Conservation (phyloP, 352 stramenopile species). For the Pythium brassicae region DNA sequence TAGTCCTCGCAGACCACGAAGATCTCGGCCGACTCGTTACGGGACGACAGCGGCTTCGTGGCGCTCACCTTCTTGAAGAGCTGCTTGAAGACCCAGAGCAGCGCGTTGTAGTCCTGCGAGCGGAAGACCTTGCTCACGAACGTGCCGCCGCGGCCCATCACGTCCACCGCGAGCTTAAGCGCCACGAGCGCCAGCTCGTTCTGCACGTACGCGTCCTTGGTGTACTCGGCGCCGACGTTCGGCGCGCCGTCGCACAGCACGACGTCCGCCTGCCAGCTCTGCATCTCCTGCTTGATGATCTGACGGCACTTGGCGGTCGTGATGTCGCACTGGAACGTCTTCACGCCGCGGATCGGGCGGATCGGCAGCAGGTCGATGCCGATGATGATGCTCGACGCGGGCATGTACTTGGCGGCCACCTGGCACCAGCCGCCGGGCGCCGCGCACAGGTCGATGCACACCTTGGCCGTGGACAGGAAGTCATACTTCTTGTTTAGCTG, state of each 20-base stretch:
- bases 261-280: slow-evolving; percentile 93
- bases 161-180: slow-evolving; percentile 96
- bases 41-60: slow-evolving; percentile 97
- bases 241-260: slow-evolving; percentile 99
- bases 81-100: slow-evolving; percentile 99
- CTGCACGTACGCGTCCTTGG: slow-evolving; percentile 99
- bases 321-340: slow-evolving; percentile 97
- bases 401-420: slow-evolving; percentile 89
- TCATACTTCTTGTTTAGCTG: slow-evolving; percentile 99
- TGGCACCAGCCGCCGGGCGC: slow-evolving; percentile 98
- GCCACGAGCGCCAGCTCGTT: slow-evolving; percentile 97
- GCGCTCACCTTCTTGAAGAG: slow-evolving; percentile 97
- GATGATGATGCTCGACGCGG: slow-evolving; percentile 94
- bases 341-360: slow-evolving; percentile 94
- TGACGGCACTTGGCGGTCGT: slow-evolving; percentile 88
- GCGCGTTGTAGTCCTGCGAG: slow-evolving; percentile 97
- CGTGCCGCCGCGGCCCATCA: slow-evolving; percentile 91
- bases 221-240: slow-evolving; percentile 98
- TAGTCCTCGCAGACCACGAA: slow-evolving; percentile 98
- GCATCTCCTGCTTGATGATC: slow-evolving; percentile 92
- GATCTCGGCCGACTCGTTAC: slow-evolving; percentile 99
- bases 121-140: slow-evolving; percentile 98
- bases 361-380: slow-evolving; percentile 99
- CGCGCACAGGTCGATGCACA: slow-evolving; percentile 98
- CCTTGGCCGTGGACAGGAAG: slow-evolving; percentile 94